A percentile compares a stretch with the other conserved stretches of the same genome.
phyloP scores from a whole-genome alignment of 2,329 filamentous ascomycete genomes.

The Cucurbitaria berberidis region DNA sequence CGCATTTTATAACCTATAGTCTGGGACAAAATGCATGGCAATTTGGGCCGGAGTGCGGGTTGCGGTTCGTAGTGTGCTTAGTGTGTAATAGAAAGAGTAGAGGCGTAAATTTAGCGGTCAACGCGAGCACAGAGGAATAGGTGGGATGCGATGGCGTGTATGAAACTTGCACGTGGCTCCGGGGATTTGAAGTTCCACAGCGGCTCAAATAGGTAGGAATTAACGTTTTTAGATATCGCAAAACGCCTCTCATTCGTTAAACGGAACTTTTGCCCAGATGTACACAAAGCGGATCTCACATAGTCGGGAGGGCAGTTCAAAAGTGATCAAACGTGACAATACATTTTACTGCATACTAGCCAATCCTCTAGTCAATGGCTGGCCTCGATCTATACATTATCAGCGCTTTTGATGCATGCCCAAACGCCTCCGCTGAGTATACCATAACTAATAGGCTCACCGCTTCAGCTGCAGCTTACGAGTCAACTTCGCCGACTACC shows the following conservation, averaged over 20 bases:
- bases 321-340: not conserved
- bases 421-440: constrained; percentile 32
- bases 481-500: constrained; percentile 28
- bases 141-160: not conserved
- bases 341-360: not conserved
- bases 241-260: not conserved
- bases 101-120: not conserved
- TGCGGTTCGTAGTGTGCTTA: not conserved
- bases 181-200: not conserved
- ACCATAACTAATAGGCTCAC: constrained; percentile 14
- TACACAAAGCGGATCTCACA: not conserved
- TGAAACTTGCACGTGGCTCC: not conserved
- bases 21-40: constrained; percentile 2
- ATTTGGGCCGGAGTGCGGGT: not conserved
- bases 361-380: not conserved
- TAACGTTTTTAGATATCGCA: not conserved
- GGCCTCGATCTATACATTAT: constrained; percentile 8
- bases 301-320: not conserved
- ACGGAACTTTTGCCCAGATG: not conserved
- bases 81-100: not conserved
- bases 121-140: not conserved
- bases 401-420: constrained; percentile 25
- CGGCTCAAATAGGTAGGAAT: not conserved
- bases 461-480: constrained; percentile 21
- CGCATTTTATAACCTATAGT: constrained; percentile 14